Base-by-base conservation (phyloP, 352 stramenopile species). In the Globisporangium radiosum region DNA sequence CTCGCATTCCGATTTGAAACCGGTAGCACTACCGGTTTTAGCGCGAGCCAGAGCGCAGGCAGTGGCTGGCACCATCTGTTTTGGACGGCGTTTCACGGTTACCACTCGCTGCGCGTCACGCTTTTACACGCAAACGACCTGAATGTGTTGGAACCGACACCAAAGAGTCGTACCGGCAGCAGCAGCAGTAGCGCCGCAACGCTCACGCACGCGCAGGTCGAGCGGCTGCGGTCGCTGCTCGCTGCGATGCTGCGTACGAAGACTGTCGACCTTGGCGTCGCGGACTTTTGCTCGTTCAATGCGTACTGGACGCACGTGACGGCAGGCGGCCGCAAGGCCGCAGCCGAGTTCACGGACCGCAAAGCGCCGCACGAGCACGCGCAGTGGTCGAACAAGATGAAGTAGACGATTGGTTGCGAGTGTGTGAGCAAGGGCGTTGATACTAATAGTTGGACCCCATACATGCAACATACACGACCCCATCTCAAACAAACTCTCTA, bases 361-460 rank as follows among this genome's bases (percentile, higher is more conserved):
- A 92, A 92, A 64, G 85, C 85, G 57, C 85, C 85, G 17, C 85
- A 94, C 56, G 85, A 94, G 63, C 85, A 94, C 56, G 85, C 85
- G 10, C 81, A 90, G 65, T 91, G 82, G 83, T 9, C 15, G 15
- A 71, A 68, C 37, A 83, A 73, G 66, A 76, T 70, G 48, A 38
- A 52, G 44, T 17, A 39, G 36, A 52, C 40, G 40, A 44, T 11
- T 7, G 11, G 1, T 44, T 44, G 40, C 7, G 40, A 44, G 40
- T 3, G 40, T 3, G 40, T 44, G 40, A 13, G 40, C 11, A 11
- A 13, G 40, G 7, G 40, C 7, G 11, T 44, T 11, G 7, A 44
- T 13, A 11, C 40, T 7, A 44, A 44, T 44, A 11, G 11, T 44
- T 3, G 1, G 40, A 44, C 19, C 19, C 19, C 19, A 25, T 25